Conservation (phyloP, 495 filamentous ascomycete species). For the Penicillium maclennaniae region DNA sequence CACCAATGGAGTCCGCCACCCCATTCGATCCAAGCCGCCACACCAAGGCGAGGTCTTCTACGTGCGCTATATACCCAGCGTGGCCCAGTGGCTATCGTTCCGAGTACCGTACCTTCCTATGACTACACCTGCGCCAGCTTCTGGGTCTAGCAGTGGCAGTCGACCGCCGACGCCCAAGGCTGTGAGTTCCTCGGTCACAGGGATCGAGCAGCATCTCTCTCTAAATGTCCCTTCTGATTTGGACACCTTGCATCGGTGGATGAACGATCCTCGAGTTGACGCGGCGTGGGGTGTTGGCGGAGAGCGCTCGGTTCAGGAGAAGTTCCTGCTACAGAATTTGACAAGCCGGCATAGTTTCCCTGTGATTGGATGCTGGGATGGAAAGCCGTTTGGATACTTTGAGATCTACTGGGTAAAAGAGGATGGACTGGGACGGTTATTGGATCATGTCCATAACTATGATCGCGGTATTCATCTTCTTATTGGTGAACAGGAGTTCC, state of each 20-base stretch:
- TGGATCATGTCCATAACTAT: conserved; percentile 68
- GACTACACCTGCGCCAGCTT: conserved; percentile 7
- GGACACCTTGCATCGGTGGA: conserved; percentile 82
- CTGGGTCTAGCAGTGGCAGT: not conserved
- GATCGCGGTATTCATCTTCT: conserved; percentile 86
- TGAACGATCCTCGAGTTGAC: conserved; percentile 80
- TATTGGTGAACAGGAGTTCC: conserved; percentile 88
- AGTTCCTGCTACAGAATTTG: conserved; percentile 64
- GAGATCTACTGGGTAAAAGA: conserved; percentile 99
- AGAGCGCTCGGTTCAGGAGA: conserved; percentile 57
- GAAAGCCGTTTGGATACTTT: conserved; percentile 94
- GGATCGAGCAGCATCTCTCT: conserved; percentile 28
- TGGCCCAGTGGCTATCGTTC: conserved; percentile 84
- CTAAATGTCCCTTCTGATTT: conserved; percentile 52
- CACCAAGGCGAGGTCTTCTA: conserved; percentile 88
- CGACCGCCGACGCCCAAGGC: conserved; percentile 20
- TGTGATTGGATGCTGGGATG: conserved; percentile 90
- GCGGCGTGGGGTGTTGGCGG: conserved; percentile 76
- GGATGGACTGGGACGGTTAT: conserved; percentile 65
- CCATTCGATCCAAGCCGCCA: conserved; percentile 82
- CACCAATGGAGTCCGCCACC: conserved; percentile 77
- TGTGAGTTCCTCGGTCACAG: conserved; percentile 26
- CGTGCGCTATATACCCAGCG: conserved; percentile 75
- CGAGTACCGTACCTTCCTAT: conserved; percentile 59
- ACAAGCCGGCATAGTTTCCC: conserved; percentile 75